These are phyloP conservation scores for Trichoderma hamatum DNA, from an alignment of 2,329 filamentous ascomycete genomes.

Conservation along the genomic window DNA sequence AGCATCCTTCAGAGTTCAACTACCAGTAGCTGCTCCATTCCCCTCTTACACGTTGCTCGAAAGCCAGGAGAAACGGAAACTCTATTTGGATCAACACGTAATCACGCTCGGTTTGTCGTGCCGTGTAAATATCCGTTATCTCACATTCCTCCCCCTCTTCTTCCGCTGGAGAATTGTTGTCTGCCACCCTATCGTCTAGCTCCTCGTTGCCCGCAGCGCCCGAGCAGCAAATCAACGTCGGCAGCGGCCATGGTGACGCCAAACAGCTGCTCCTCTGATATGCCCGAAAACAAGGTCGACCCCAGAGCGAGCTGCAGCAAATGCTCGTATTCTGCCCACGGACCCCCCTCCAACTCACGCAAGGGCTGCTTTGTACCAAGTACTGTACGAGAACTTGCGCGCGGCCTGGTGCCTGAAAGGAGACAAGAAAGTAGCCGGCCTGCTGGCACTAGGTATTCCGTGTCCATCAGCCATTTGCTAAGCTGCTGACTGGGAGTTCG, in stretches of 20 bases:
- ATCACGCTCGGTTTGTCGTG: not conserved
- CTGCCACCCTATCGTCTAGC: slow-evolving; percentile 11
- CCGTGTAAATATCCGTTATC: not conserved
- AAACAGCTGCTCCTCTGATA: slow-evolving; percentile 13
- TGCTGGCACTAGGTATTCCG: not conserved
- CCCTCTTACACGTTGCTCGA: not conserved
- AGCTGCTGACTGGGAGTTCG: slow-evolving; percentile 9
- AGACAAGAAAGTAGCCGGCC: not conserved
- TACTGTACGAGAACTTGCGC: not conserved
- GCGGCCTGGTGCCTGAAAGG: not conserved
- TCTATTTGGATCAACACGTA: not conserved
- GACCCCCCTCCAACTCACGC: slow-evolving; percentile 3
- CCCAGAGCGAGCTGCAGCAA: slow-evolving; percentile 15
- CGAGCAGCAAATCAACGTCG: slow-evolving; percentile 17
- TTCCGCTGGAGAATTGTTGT: not conserved
- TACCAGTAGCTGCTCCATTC: not conserved
- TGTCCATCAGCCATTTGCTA: not conserved
- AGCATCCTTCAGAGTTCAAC: not conserved
- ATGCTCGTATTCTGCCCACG: slow-evolving; percentile 19
- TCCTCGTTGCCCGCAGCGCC: not conserved
- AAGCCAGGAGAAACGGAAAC: slow-evolving; percentile 1
- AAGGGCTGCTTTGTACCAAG: slow-evolving; percentile 4
- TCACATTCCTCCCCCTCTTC: not conserved
- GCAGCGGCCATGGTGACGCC: slow-evolving; percentile 18
- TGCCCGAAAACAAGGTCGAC: not conserved